A percentile compares a stretch with the other conserved stretches of the same genome.
Evolutionary conservation across 805 yeast species (phyloP).

Genomic region (Ogataea thermomethanolica): DNA sequence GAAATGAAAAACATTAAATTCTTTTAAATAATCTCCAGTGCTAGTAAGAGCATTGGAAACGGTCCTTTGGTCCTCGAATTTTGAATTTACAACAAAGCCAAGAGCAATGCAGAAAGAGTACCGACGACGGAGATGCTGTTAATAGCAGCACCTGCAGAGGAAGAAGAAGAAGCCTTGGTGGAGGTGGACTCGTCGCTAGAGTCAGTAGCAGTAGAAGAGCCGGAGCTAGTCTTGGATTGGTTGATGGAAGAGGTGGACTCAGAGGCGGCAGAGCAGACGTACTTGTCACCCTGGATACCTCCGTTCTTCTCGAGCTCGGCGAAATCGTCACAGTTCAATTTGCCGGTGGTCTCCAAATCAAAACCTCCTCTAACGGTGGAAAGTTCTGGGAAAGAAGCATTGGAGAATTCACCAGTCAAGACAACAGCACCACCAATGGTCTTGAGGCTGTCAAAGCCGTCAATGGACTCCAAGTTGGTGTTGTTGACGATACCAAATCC

Average conservation of each 20-base stretch:
- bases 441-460: slow-evolving; percentile 70
- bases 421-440: slow-evolving; percentile 86
- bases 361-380: slow-evolving; percentile 90
- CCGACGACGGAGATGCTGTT: slow-evolving; percentile 43
- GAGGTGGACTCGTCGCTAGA: slow-evolving; percentile 38
- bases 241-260: slow-evolving; percentile 20
- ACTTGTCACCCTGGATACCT: slow-evolving; percentile 89
- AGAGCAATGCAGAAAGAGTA: slow-evolving; percentile 47
- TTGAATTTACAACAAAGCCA: slow-evolving; percentile 44
- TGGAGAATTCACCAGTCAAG: slow-evolving; percentile 74
- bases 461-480: slow-evolving; percentile 59
- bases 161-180: slow-evolving; percentile 31
- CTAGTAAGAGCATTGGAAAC: neutral
- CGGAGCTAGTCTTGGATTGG: slow-evolving; percentile 32
- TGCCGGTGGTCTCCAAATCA: slow-evolving; percentile 67
- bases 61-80: neutral
- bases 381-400: slow-evolving; percentile 72
- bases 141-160: slow-evolving; percentile 27
- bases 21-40: slow-evolving; percentile 4
- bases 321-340: slow-evolving; percentile 79
- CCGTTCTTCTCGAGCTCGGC: slow-evolving; percentile 69
- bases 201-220: slow-evolving; percentile 27
- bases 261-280: slow-evolving; percentile 60
- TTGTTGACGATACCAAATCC: slow-evolving; percentile 90
- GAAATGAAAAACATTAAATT: slow-evolving; percentile 4